Evolutionary conservation across 2,329 filamentous ascomycete genomes (phyloP).

Genomic region (Phyllosticta citrichinensis): DNA sequence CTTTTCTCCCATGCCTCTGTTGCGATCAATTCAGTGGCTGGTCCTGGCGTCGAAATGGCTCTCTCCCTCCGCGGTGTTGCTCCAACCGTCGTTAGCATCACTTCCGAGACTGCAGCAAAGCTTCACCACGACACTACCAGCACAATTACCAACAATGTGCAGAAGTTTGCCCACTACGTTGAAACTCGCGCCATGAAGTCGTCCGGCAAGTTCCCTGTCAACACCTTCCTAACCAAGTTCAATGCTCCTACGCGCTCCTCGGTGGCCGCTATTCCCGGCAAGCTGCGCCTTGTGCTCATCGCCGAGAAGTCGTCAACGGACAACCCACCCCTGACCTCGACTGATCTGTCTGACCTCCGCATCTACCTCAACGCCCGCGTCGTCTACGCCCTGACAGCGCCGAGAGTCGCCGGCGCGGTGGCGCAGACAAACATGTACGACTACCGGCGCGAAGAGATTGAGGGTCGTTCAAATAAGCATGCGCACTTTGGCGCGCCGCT

Average conservation of each 20-base stretch:
- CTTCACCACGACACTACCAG: slow-evolving; percentile 54
- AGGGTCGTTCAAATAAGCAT: slow-evolving; percentile 31
- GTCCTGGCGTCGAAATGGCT: slow-evolving; percentile 58
- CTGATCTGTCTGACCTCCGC: slow-evolving; percentile 68
- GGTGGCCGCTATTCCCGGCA: slow-evolving; percentile 55
- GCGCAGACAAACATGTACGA: slow-evolving; percentile 81
- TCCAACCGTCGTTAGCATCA: slow-evolving; percentile 74
- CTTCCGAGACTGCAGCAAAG: slow-evolving; percentile 60
- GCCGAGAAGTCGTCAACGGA: slow-evolving; percentile 55
- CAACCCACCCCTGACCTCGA: slow-evolving; percentile 54
- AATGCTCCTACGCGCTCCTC: slow-evolving; percentile 50
- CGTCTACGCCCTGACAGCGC: slow-evolving; percentile 73
- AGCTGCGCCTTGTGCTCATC: slow-evolving; percentile 71
- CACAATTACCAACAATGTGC: slow-evolving; percentile 51
- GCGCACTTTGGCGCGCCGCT: slow-evolving; percentile 75
- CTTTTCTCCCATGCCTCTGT: slow-evolving; percentile 78
- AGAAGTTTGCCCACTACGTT: slow-evolving; percentile 59
- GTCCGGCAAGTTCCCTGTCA: slow-evolving; percentile 62
- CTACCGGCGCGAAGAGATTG: slow-evolving; percentile 50
- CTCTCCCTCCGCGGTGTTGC: slow-evolving; percentile 64
- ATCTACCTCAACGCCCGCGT: slow-evolving; percentile 71
- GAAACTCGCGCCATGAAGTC: slow-evolving; percentile 57
- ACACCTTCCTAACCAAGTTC: slow-evolving; percentile 52
- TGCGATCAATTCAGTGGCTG: slow-evolving; percentile 80
- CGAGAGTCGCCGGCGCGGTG: slow-evolving; percentile 81